Conservation (phyloP, 176 grass and related monocot species). For the Bonia amplexicaulis region DNA sequence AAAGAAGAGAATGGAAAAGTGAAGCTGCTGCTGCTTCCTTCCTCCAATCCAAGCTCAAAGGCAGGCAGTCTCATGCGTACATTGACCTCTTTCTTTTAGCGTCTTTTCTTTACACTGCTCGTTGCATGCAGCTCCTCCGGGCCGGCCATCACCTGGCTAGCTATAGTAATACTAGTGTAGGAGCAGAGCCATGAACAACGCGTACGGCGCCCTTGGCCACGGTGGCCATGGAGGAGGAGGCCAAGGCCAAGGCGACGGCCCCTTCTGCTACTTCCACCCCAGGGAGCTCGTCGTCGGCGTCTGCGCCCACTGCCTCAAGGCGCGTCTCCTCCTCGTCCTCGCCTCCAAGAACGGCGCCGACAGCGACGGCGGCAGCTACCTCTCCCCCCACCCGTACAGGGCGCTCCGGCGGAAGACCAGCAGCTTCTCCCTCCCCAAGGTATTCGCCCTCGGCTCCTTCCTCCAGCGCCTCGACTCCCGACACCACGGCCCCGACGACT, state of each 20-base stretch:
- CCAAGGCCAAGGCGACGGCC: not conserved
- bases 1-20: not conserved
- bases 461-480: constrained; percentile 68
- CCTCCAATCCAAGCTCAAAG: not conserved
- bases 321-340: constrained; percentile 62
- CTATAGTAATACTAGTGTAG: not conserved
- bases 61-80: not conserved
- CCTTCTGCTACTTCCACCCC: constrained; percentile 63
- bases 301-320: constrained; percentile 75
- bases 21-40: not conserved
- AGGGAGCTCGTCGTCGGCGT: constrained; percentile 60
- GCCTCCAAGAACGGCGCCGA: constrained; percentile 27
- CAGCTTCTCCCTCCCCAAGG: constrained; percentile 56
- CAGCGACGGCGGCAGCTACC: not conserved
- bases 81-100: not conserved
- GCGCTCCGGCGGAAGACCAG: constrained; percentile 29
- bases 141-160: not conserved
- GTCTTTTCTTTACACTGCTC: not conserved
- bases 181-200: constrained; percentile 12
- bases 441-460: constrained; percentile 66
- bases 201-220: not conserved
- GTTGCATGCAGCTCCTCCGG: not conserved
- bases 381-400: constrained; percentile 1
- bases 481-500: not conserved
- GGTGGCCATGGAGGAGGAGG: not conserved